These are phyloP conservation scores for Macrophomina tecta DNA, from an alignment of 2,329 filamentous ascomycete genomes.

Conservation along the genomic window DNA sequence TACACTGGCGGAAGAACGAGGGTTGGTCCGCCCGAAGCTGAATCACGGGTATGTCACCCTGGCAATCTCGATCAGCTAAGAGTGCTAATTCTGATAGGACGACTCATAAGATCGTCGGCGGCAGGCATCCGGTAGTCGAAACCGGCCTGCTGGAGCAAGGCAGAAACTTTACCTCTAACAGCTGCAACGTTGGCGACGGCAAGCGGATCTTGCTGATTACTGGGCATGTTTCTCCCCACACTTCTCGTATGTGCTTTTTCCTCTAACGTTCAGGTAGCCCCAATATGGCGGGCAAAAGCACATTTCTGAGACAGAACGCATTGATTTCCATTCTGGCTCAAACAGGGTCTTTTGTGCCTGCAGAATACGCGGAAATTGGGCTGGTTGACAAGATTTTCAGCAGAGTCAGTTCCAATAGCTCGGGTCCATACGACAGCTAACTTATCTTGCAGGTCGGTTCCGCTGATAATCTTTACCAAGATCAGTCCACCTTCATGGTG, in stretches of 20 bases:
- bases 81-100: constrained; percentile 40
- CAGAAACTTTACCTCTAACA: constrained; percentile 81
- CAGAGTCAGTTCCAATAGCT: constrained; percentile 53
- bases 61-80: neutral
- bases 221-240: constrained; percentile 48
- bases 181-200: constrained; percentile 80
- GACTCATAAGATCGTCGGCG: constrained; percentile 78
- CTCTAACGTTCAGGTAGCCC: constrained; percentile 51
- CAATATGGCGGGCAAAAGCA: constrained; percentile 99
- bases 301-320: constrained; percentile 93
- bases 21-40: constrained; percentile 72
- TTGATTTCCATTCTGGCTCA: constrained; percentile 93
- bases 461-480: constrained; percentile 90
- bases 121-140: constrained; percentile 92
- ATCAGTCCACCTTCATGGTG: constrained; percentile 99
- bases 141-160: constrained; percentile 79
- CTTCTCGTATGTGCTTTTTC: constrained; percentile 9
- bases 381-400: constrained; percentile 97
- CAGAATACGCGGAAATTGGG: constrained; percentile 82
- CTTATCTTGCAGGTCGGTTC: constrained; percentile 67
- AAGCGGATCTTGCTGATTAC: constrained; percentile 74
- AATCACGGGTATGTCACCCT: constrained; percentile 53
- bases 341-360: constrained; percentile 90
- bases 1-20: constrained; percentile 74
- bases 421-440: neutral